These are phyloP conservation scores for Dryas drummondii DNA, from an alignment of 306 rosid genomes.

Conservation along the genomic window DNA sequence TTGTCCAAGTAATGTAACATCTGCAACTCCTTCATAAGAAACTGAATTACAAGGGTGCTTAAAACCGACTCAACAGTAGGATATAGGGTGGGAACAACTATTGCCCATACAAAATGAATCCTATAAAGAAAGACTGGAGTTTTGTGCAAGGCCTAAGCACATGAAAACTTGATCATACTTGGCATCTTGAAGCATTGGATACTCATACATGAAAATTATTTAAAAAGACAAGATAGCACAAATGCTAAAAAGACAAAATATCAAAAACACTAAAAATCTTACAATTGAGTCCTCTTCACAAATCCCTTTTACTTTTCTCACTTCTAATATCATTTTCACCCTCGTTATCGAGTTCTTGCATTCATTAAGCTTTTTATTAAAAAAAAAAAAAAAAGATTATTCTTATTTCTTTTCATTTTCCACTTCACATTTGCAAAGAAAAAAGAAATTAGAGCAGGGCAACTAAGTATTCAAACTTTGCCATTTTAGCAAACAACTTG, in stretches of 20 bases:
- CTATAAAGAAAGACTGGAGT: not conserved
- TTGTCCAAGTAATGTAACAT: constrained; percentile 54
- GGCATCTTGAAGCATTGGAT: not conserved
- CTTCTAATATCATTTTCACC: not conserved
- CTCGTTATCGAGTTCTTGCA: not conserved
- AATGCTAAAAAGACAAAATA: not conserved
- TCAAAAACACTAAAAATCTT: not conserved
- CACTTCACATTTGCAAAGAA: not conserved
- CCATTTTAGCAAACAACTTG: constrained; percentile 47
- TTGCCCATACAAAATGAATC: not conserved
- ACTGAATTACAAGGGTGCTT: constrained; percentile 12
- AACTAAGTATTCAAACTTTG: constrained; percentile 12
- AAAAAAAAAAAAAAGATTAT: not conserved
- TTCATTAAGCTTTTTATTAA: not conserved
- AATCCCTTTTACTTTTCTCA: not conserved
- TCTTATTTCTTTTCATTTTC: not conserved
- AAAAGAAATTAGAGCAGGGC: not conserved
- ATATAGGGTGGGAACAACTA: not conserved
- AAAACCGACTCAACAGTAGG: not conserved
- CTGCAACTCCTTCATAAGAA: constrained; percentile 41
- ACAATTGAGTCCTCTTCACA: not conserved
- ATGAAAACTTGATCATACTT: not conserved
- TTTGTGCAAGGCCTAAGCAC: not conserved
- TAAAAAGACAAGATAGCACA: not conserved
- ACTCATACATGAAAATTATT: not conserved